phyloP scores from a whole-genome alignment of 2,329 filamentous ascomycete species.

The Chrysoporthe puriensis region DNA sequence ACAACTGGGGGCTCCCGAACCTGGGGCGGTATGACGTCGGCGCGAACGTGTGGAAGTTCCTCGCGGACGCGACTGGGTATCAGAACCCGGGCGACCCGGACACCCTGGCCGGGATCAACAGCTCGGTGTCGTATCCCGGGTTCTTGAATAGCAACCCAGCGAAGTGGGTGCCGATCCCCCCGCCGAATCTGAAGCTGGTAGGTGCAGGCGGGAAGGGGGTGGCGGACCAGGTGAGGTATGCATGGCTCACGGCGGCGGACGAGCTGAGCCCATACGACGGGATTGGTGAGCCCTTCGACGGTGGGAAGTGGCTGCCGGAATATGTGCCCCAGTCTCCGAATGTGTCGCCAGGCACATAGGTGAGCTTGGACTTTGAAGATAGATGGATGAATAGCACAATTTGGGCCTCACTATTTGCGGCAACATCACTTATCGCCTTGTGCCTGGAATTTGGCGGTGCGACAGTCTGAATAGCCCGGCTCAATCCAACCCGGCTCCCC shows the following conservation, averaged over 20 bases:
- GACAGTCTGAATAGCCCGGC: no score
- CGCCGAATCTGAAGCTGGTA: conserved; percentile 47
- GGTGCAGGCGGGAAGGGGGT: conserved; percentile 49
- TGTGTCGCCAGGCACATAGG: background rate
- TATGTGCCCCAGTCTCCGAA: conserved; percentile 42
- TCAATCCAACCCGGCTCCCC: no score
- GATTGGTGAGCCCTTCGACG: conserved; percentile 48
- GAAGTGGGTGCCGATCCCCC: conserved; percentile 40
- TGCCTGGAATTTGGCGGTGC: no score
- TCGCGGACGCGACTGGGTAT: conserved; percentile 33
- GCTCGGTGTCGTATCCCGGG: conserved; percentile 48
- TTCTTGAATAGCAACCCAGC: conserved; percentile 42
- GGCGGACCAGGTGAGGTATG: conserved; percentile 37
- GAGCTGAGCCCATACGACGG: conserved; percentile 50
- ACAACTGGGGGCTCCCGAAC: conserved; percentile 48
- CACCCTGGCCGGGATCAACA: conserved; percentile 41
- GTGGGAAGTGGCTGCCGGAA: conserved; percentile 42
- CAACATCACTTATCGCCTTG: no score
- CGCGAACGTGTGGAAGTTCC: conserved; percentile 37
- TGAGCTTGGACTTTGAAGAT: background rate
- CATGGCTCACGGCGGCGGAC: conserved; percentile 37
- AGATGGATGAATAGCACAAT: background rate
- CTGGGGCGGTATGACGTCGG: conserved; percentile 49
- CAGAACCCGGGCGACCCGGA: conserved; percentile 40
- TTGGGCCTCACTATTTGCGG: no score